Percentiles rank a stretch among this genome's conserved stretches.
Conservation (phyloP, 2,329 filamentous ascomycete genomes). For the Beauveria caledonica region DNA sequence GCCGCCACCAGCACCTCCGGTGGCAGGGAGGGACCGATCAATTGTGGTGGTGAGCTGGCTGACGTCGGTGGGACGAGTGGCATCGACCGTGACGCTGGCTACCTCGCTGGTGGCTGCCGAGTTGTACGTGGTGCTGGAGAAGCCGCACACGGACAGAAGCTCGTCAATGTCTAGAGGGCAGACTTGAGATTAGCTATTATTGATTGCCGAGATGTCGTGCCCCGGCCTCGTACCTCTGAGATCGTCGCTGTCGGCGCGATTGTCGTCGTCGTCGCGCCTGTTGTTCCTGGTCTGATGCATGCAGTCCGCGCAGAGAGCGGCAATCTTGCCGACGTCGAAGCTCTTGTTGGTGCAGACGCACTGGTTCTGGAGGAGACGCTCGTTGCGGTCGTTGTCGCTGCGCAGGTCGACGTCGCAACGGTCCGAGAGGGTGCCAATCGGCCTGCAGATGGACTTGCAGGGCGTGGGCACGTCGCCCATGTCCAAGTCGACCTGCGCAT, state of each 20-base stretch:
- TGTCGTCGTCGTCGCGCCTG: background rate
- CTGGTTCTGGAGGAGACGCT: conserved; percentile 29
- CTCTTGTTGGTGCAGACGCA: conserved; percentile 34
- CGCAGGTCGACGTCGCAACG: conserved; percentile 27
- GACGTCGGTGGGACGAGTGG: conserved; percentile 23
- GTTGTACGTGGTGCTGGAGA: conserved; percentile 5
- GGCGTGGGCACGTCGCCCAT: conserved; percentile 24
- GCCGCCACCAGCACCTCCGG: background rate
- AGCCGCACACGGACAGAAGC: conserved; percentile 4
- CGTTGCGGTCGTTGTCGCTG: conserved; percentile 23
- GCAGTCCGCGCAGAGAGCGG: conserved; percentile 15
- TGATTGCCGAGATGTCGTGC: background rate
- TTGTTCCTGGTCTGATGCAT: background rate
- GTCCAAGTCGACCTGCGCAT: conserved; percentile 26
- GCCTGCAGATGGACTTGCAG: conserved; percentile 29
- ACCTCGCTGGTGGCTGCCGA: conserved; percentile 17
- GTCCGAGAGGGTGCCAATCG: conserved; percentile 27
- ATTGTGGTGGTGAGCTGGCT: conserved; percentile 29
- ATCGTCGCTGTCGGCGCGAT: background rate
- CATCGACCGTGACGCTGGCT: conserved; percentile 24
- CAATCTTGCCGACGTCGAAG: conserved; percentile 29
- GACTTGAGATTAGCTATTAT: background rate
- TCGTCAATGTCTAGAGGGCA: background rate
- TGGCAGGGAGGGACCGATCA: background rate
- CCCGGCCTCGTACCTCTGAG: background rate